Conservation (phyloP, 371 early-diverging fungal genomes). For the Mucor piriformis region DNA sequence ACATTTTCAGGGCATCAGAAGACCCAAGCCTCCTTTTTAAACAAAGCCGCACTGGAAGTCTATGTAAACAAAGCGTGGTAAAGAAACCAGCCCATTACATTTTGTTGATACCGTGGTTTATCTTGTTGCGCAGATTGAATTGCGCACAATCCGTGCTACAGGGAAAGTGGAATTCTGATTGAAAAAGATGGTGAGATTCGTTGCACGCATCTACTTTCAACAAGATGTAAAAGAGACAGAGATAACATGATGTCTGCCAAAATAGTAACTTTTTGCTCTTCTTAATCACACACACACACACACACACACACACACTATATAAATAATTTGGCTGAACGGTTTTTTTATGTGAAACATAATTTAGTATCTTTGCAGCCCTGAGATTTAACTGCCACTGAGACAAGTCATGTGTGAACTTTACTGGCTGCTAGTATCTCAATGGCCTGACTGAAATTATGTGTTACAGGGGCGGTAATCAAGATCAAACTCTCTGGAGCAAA, state of each 20-base stretch:
- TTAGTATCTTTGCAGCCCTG: neutral
- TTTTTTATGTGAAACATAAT: neutral
- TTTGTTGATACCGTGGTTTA: too few species aligned
- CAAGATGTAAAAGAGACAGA: too few species aligned
- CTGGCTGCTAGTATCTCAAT: too few species aligned
- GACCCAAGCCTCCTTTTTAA: too few species aligned
- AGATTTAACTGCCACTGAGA: neutral
- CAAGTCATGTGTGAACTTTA: neutral
- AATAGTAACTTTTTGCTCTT: slow-evolving; percentile 5
- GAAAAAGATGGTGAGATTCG: neutral
- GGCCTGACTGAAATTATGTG: neutral
- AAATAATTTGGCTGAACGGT: neutral
- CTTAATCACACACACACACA: neutral
- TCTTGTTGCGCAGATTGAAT: too few species aligned
- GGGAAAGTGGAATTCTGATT: neutral
- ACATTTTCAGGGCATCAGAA: too few species aligned
- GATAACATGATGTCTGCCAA: slow-evolving; percentile 5
- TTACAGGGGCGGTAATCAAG: neutral
- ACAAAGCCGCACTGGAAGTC: too few species aligned
- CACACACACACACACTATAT: too few species aligned
- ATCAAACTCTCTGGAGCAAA: neutral
- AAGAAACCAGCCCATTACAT: too few species aligned
- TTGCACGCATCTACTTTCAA: too few species aligned
- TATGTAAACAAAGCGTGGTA: too few species aligned
- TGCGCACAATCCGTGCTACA: too few species aligned